Base-by-base conservation (phyloP, 2,329 filamentous ascomycete genomes). In the Bipolaris gigantea region DNA sequence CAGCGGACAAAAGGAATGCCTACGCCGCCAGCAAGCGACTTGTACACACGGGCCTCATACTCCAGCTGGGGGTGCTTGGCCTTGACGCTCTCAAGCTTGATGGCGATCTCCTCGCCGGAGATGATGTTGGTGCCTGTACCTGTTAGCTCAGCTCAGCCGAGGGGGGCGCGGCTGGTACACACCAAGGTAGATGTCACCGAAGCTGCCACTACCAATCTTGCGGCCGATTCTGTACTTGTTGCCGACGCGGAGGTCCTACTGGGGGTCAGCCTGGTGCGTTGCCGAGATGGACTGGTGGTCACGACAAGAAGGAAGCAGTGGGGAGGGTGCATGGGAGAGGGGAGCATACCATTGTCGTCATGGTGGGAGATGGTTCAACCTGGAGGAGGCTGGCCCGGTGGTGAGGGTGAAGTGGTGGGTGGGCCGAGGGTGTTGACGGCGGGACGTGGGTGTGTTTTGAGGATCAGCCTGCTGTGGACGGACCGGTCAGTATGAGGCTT, bases 211-310 rank as follows among this genome's bases (percentile, higher is more conserved):
- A 69, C 94, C 94, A 73, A 99, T 99, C 85, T 99, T 99, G 71
- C 94, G 91, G 76, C 94, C 94, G 78, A 99, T 97, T 71, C 94
- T 92, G 86, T 99, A 99, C 76, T 99, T 97, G 79, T 97, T 97
- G 79, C 94, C 94, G 79, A 99, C 94, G 74, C 94, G 92, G 72
- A 99, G 87, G 86, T 99, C 94, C 93, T 97, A 71, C 25, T 38
- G 56, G 27, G 33, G 55, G 69, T 72, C 59, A 73, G 70, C 60
- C 53, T 56, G n/a, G 35, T 46, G 41, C 34, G 23, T 43, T 59
- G 51, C 53, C 50, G 51, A 55, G 53, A 56, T 48, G 56, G 46
- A 55, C 48, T 15, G 5, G 27, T 47, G 50, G 47, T 46, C 55
- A 55, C 46, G 56, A 55, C 55, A 57, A 64, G 70, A 70, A 70